Evolutionary conservation across 1,284 basidiomycete species (phyloP).

Genomic region (Sparassis latifolia): DNA sequence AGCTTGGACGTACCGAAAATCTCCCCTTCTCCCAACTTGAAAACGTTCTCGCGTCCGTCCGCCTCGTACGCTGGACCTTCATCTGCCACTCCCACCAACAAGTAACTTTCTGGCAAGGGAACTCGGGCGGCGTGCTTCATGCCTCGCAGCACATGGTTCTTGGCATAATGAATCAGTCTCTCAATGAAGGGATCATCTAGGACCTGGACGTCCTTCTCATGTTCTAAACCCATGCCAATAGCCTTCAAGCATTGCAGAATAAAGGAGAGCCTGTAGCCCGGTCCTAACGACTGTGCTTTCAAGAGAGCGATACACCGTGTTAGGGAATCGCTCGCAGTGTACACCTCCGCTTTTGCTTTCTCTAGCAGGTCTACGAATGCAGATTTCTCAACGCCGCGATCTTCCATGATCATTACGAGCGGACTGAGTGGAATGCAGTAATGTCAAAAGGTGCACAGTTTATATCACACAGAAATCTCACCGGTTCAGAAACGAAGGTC

Average conservation of each 20-base stretch:
- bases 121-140: constrained; percentile 73
- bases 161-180: constrained; percentile 44
- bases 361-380: constrained; percentile 54
- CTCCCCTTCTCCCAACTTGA: constrained; percentile 41
- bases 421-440: constrained; percentile 32
- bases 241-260: constrained; percentile 44
- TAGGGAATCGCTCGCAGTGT: constrained; percentile 50
- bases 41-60: constrained; percentile 45
- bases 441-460: not conserved
- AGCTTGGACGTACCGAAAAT: constrained; percentile 49
- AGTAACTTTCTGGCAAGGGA: constrained; percentile 56
- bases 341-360: constrained; percentile 41
- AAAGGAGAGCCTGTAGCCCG: constrained; percentile 39
- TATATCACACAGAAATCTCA: constrained; percentile 19
- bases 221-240: constrained; percentile 40
- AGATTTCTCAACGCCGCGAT: constrained; percentile 46
- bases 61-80: constrained; percentile 58
- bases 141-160: constrained; percentile 56
- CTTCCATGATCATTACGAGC: constrained; percentile 67
- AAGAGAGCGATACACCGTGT: constrained; percentile 41
- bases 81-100: constrained; percentile 74
- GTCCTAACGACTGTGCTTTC: constrained; percentile 44
- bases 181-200: constrained; percentile 55
- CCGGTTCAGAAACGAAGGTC: constrained; percentile 59
- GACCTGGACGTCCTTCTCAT: constrained; percentile 23